Conservation (phyloP, 805 yeast species). For the Lachancea mirantina region DNA sequence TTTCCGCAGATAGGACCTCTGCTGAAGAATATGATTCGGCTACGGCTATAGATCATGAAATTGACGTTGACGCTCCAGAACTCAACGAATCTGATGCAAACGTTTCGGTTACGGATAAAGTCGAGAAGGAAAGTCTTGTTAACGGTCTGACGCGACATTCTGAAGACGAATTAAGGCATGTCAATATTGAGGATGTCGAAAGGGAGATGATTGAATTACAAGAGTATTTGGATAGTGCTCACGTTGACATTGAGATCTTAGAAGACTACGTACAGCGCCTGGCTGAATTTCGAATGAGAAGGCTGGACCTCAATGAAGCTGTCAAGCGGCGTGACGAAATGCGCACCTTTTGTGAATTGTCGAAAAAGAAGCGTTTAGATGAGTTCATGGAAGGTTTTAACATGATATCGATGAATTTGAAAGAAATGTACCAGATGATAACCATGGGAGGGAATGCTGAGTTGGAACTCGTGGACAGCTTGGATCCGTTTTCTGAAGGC, state of each 20-base stretch:
- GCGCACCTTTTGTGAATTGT: conserved; percentile 54
- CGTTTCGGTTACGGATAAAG: background rate
- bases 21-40: background rate
- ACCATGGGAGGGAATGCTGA: conserved; percentile 99
- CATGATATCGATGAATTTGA: conserved; percentile 75
- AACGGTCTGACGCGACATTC: conserved; percentile 37
- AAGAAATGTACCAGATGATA: conserved; percentile 97
- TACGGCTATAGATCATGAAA: background rate
- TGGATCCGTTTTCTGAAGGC: conserved; percentile 98
- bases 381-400: conserved; percentile 94
- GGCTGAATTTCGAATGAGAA: conserved; percentile 56
- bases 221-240: conserved; percentile 45
- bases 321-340: conserved; percentile 58
- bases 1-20: background rate
- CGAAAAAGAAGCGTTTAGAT: conserved; percentile 65
- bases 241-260: conserved; percentile 65
- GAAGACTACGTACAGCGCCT: conserved; percentile 68
- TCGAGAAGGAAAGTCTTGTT: conserved; percentile 4
- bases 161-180: conserved; percentile 42
- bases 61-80: conserved; percentile 4
- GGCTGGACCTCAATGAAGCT: conserved; percentile 59
- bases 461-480: conserved; percentile 85
- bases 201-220: conserved; percentile 50
- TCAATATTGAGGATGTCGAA: conserved; percentile 45
- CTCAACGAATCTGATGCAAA: background rate